A percentile compares a stretch with the other conserved stretches of the same genome.
Conservation (phyloP, 202 grass and related monocot species). For the Miscanthus sacchariflorus region DNA sequence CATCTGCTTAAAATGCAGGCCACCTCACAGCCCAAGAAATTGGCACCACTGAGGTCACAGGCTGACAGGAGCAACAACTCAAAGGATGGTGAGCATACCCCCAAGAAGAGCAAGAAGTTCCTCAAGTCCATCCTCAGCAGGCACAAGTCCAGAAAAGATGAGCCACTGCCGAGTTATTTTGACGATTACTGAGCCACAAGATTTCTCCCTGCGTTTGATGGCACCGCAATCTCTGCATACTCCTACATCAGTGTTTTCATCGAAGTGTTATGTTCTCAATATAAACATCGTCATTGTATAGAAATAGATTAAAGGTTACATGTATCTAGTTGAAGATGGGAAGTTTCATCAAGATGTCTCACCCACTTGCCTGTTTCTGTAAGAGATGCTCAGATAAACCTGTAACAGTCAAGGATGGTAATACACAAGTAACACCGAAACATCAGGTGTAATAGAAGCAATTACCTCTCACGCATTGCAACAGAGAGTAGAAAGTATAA, state of each 20-base stretch:
- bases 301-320: neutral
- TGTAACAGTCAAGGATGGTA: neutral
- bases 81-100: slow-evolving; percentile 63
- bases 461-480: neutral
- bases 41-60: slow-evolving; percentile 64
- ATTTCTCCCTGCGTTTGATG: neutral
- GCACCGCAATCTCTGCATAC: neutral
- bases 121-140: slow-evolving; percentile 89
- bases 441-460: slow-evolving; percentile 22
- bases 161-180: slow-evolving; percentile 55
- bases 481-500: slow-evolving; percentile 10
- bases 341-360: slow-evolving; percentile 5
- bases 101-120: slow-evolving; percentile 83
- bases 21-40: slow-evolving; percentile 64
- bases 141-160: slow-evolving; percentile 92
- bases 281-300: slow-evolving; percentile 39
- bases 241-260: slow-evolving; percentile 22
- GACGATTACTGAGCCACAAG: slow-evolving; percentile 27
- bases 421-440: slow-evolving; percentile 21
- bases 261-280: slow-evolving; percentile 9
- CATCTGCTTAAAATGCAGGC: slow-evolving; percentile 39
- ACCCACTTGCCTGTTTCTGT: neutral
- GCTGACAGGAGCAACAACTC: slow-evolving; percentile 61
- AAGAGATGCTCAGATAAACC: slow-evolving; percentile 1
- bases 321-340: neutral